Conservation (phyloP, 208 protist genomes). For the Leishmania arabica region DNA sequence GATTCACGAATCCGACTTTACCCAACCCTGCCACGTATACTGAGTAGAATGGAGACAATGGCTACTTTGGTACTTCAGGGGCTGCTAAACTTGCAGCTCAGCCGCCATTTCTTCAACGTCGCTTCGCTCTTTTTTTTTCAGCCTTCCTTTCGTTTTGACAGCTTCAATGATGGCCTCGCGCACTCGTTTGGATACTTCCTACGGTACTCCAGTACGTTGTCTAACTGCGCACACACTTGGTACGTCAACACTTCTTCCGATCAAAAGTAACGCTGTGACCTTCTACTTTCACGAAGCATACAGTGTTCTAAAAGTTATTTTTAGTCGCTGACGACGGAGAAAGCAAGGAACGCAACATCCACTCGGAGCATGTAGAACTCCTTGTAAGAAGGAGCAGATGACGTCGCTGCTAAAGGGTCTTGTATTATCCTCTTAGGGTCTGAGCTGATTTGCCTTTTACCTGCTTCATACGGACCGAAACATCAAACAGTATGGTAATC, state of each 20-base stretch:
- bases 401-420: not conserved
- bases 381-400: not conserved
- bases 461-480: not conserved
- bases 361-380: not conserved
- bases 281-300: conserved; percentile 13
- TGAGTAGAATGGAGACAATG: not conserved
- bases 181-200: not conserved
- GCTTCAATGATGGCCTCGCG: not conserved
- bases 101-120: not conserved
- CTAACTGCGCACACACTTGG: not conserved
- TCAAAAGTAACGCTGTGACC: not conserved
- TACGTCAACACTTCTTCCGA: not conserved
- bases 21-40: no score
- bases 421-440: not conserved
- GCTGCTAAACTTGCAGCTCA: not conserved
- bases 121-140: not conserved
- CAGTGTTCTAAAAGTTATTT: not conserved
- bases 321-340: not conserved
- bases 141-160: not conserved
- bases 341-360: not conserved
- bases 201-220: not conserved
- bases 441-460: not conserved
- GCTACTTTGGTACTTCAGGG: no score
- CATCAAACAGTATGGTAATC: no score
- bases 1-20: not conserved